Percentiles rank a stretch among this genome's conserved stretches.
Conservation (phyloP, 2,329 filamentous ascomycete species). For the Trichoderma brevicompactum region DNA sequence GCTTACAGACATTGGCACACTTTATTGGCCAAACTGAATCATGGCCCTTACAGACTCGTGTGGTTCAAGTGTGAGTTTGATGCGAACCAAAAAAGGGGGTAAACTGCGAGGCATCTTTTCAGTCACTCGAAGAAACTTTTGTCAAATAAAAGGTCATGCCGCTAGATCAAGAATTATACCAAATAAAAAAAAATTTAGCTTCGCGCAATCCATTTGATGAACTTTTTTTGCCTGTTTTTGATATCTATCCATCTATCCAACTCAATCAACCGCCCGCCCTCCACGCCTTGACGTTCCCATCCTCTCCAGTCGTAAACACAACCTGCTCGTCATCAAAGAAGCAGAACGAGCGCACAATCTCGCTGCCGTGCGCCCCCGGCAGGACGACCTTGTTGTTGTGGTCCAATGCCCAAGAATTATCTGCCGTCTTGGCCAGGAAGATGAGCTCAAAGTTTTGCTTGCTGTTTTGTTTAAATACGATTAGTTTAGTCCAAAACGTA, state of each 20-base stretch:
- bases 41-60: not conserved
- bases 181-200: not conserved
- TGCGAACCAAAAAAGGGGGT: not conserved
- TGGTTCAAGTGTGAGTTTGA: not conserved
- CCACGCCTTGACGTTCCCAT: conserved; percentile 63
- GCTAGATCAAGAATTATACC: not conserved
- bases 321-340: conserved; percentile 64
- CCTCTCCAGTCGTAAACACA: conserved; percentile 63
- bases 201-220: not conserved
- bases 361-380: conserved; percentile 64
- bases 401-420: conserved; percentile 58
- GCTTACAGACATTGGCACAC: not conserved
- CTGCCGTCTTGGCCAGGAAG: conserved; percentile 57
- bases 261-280: conserved; percentile 39
- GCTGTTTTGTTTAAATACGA: conserved; percentile 41
- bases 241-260: conserved; percentile 1
- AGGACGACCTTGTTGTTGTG: conserved; percentile 61
- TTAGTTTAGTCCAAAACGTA: not conserved
- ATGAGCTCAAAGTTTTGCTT: conserved; percentile 63
- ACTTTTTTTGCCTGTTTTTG: not conserved
- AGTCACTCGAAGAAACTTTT: not conserved
- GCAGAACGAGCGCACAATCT: conserved; percentile 67
- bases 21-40: not conserved
- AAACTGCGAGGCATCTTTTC: not conserved
- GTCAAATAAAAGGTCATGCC: not conserved